Evolutionary conservation across 371 early-diverging fungal species (phyloP).

Genomic region (Umbelopsis sp.): DNA sequence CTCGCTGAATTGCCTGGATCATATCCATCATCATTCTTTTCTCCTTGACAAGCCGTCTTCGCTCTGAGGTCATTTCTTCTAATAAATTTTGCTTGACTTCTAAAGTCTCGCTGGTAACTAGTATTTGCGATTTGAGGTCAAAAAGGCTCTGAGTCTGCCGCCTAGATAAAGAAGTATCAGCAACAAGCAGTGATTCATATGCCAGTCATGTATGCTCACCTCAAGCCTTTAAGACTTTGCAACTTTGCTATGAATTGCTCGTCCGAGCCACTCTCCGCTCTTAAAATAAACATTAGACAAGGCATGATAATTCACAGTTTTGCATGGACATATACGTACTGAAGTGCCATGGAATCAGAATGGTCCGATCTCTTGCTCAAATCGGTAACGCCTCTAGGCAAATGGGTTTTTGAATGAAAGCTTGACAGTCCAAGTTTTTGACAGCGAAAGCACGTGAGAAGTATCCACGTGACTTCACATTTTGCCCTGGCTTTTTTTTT

Average conservation of each 20-base stretch:
- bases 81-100: constrained; percentile 39
- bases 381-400: background rate
- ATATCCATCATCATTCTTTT: constrained; percentile 41
- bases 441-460: background rate
- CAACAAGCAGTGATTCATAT: background rate
- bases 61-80: constrained; percentile 43
- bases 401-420: background rate
- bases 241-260: constrained; percentile 25
- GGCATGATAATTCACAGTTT: too few species aligned
- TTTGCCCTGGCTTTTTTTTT: background rate
- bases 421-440: constrained; percentile 1
- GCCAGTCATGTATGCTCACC: background rate
- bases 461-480: background rate
- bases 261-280: constrained; percentile 7
- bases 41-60: constrained; percentile 43
- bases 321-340: background rate
- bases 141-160: constrained; percentile 39
- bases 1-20: constrained; percentile 47
- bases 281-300: background rate
- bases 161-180: constrained; percentile 16
- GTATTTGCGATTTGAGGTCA: constrained; percentile 41
- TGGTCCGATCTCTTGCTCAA: background rate
- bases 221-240: constrained; percentile 17
- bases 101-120: constrained; percentile 39
- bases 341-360: background rate